Base-by-base conservation (phyloP, 2,329 filamentous ascomycete species). In the Xylariaceae sp. region DNA sequence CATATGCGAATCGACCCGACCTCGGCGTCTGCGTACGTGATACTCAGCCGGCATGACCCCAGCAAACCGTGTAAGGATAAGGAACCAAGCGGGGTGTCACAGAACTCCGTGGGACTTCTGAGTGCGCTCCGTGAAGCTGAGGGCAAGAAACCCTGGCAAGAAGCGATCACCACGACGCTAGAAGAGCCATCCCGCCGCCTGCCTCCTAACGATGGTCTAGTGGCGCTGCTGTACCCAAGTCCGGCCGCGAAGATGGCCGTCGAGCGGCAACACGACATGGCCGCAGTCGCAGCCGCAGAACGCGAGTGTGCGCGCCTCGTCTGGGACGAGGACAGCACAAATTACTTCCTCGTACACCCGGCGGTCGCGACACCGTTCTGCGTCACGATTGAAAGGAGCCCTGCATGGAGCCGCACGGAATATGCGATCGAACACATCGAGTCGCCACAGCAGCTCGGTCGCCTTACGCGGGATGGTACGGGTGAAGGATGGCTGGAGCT, bases 241-340 rank as follows among this genome's bases (percentile, higher is more conserved):
- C 81, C 84, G 0, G 84, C 85, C 12, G 80, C 84, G 0, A 81
- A 79, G 42, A 78, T 84, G 68, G 85, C 83, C 1, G 72, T 84
- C 1, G 83, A 86, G 54, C 76, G 79, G 22, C 72, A 84, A 2
- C 75, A 79, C 41, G 83, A 87, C 64, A 74, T 79, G 2, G 74
- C 78, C 0, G 78, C 85, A 9, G 76, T 84, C 3, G 76, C 77
- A 54, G 80, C 84, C 32, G 86, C 86, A 0, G 83, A 87, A 66
- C 77, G 80, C 30, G 86, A 90, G 70, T 84, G 82, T 61, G 87
- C 83, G 21, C 78, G 84, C 2, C 78, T 92, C 2, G 81, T 88
- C n/a, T 90, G 85, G 80, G 83, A 86, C 63, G 79, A 80, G 29
- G 83, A 86, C 63, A 78, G 74, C 53, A 68, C 71, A 5, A 78